Percentiles rank a stretch among this genome's conserved stretches.
These are phyloP conservation scores for Arthrocladium fulminans DNA, from an alignment of 2,329 filamentous ascomycete genomes.

Conservation along the genomic window DNA sequence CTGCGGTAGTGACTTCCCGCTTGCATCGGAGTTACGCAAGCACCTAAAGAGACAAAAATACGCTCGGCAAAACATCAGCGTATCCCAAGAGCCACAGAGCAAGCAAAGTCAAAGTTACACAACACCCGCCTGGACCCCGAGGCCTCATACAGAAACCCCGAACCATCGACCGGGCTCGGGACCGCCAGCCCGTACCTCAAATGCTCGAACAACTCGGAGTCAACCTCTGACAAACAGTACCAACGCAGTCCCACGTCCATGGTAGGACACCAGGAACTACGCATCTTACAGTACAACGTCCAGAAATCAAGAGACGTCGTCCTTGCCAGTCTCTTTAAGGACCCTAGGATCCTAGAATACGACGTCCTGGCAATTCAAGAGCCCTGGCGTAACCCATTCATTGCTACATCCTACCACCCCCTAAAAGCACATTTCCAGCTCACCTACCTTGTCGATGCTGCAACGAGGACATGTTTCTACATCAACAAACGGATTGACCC, in stretches of 20 bases:
- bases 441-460: constrained; percentile 5
- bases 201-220: too few species aligned
- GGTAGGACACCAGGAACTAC: constrained; percentile 10
- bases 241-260: background rate
- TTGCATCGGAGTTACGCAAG: background rate
- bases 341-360: constrained; percentile 16
- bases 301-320: constrained; percentile 21
- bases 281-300: constrained; percentile 24
- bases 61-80: too few species aligned
- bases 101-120: too few species aligned
- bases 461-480: constrained; percentile 18
- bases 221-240: too few species aligned
- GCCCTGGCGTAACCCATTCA: constrained; percentile 21
- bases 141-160: too few species aligned
- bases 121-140: too few species aligned
- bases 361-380: constrained; percentile 24
- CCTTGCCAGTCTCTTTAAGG: constrained; percentile 20
- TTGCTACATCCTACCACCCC: constrained; percentile 22
- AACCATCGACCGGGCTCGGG: too few species aligned
- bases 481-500: constrained; percentile 20
- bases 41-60: background rate
- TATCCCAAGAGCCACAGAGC: too few species aligned
- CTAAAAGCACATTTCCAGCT: constrained; percentile 7
- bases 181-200: too few species aligned
- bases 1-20: background rate